Evolutionary conservation across 257 asterid species (phyloP).

Genomic region (Gentiana dahurica): DNA sequence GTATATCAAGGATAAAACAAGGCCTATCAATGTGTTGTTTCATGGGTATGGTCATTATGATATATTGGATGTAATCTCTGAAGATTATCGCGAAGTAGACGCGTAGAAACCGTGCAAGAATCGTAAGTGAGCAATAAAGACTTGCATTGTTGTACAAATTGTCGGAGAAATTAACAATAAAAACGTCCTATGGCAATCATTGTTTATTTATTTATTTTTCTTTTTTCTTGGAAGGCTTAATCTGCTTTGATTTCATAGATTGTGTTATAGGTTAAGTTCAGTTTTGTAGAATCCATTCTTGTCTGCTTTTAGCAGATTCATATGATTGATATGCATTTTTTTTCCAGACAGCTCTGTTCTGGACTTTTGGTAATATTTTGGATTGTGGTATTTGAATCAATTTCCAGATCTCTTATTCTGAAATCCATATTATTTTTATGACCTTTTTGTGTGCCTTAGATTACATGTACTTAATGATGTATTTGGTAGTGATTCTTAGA

Average conservation of each 20-base stretch:
- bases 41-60: constrained; percentile 92
- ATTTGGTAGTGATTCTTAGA: no score
- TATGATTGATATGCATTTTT: not conserved
- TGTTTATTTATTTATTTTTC: not conserved
- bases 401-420: no score
- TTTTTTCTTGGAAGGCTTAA: not conserved
- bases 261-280: constrained; percentile 12
- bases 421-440: no score
- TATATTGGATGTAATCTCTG: constrained; percentile 37
- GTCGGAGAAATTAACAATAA: constrained; percentile 13
- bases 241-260: constrained; percentile 13
- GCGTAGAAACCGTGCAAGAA: constrained; percentile 10
- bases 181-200: not conserved
- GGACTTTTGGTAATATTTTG: not conserved
- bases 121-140: constrained; percentile 3
- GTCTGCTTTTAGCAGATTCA: constrained; percentile 3
- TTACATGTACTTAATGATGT: no score
- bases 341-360: not conserved
- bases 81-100: constrained; percentile 14
- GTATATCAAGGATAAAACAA: constrained; percentile 33
- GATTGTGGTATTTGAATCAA: not conserved
- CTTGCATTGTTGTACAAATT: constrained; percentile 1
- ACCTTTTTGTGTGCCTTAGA: no score
- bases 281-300: constrained; percentile 26
- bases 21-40: constrained; percentile 49